A percentile compares a stretch with the other conserved stretches of the same genome.
Conservation (phyloP, 805 yeast species). For the Candida caryicola region DNA sequence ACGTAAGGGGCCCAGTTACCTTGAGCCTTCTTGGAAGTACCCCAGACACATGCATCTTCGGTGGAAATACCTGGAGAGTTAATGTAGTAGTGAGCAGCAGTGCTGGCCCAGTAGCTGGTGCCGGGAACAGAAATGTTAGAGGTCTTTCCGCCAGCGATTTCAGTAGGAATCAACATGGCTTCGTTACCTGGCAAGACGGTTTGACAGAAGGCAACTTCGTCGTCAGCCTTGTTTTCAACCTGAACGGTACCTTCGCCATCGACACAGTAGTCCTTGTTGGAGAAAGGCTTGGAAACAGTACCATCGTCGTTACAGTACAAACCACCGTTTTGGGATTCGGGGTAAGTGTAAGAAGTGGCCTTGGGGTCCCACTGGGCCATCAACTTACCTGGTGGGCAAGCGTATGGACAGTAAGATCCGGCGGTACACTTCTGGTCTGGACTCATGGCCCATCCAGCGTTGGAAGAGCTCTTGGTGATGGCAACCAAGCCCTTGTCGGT, state of each 20-base stretch:
- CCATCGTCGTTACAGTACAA: constrained; percentile 74
- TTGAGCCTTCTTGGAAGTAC: constrained; percentile 57
- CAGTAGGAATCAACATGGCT: constrained; percentile 88
- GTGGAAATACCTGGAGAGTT: constrained; percentile 80
- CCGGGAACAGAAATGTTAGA: constrained; percentile 78
- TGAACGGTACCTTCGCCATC: constrained; percentile 76
- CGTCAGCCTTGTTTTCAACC: constrained; percentile 55
- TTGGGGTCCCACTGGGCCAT: constrained; percentile 87
- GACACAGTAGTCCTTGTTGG: constrained; percentile 60
- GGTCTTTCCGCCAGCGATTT: constrained; percentile 48
- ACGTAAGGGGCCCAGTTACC: constrained; percentile 96
- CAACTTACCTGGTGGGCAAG: constrained; percentile 84
- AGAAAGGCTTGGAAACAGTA: constrained; percentile 57
- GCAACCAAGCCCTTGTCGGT: constrained; percentile 62
- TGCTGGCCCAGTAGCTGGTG: constrained; percentile 76
- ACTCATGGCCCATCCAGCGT: constrained; percentile 87
- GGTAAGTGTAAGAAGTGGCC: constrained; percentile 71
- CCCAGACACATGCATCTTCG: constrained; percentile 83
- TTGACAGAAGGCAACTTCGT: constrained; percentile 80
- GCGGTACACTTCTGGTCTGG: constrained; percentile 69
- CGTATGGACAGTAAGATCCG: constrained; percentile 88
- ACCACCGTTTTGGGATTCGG: constrained; percentile 81
- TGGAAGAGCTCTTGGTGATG: constrained; percentile 54
- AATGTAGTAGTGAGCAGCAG: constrained; percentile 84
- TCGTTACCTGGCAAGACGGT: constrained; percentile 93